Evolutionary conservation across 176 grass and related monocot genomes (phyloP).

Genomic region (Ampelocalamus luodianensis): DNA sequence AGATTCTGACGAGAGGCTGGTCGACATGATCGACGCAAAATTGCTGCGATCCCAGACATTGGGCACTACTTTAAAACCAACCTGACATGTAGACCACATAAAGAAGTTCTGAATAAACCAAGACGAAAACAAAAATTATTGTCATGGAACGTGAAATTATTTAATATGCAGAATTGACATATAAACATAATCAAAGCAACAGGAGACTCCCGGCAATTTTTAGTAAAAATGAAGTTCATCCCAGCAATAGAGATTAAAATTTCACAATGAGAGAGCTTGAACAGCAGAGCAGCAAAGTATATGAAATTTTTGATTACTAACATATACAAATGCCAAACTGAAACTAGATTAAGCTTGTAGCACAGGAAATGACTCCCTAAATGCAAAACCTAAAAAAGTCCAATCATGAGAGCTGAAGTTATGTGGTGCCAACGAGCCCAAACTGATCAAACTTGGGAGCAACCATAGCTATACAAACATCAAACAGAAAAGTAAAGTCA

Average conservation of each 20-base stretch:
- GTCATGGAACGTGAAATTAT: constrained; percentile 24
- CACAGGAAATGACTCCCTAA: background rate
- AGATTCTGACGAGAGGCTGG: constrained; percentile 33
- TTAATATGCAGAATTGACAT: constrained; percentile 13
- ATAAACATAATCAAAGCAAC: background rate
- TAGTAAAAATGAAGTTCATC: background rate
- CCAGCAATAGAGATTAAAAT: background rate
- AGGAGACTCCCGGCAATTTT: background rate
- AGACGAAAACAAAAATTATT: background rate
- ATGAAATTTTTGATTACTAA: background rate
- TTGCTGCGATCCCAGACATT: constrained; percentile 46
- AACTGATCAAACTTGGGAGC: background rate
- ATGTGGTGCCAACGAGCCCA: background rate
- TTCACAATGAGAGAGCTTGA: background rate
- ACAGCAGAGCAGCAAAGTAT: background rate
- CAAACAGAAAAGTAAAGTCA: background rate
- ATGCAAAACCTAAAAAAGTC: background rate
- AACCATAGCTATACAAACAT: constrained; percentile 17
- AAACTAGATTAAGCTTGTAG: constrained; percentile 16
- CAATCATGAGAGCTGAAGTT: background rate
- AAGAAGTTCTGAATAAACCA: constrained; percentile 7
- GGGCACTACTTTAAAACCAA: constrained; percentile 17
- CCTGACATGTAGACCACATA: constrained; percentile 25
- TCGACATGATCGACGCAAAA: constrained; percentile 30
- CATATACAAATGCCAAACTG: background rate